Evolutionary conservation across 2,329 filamentous ascomycete genomes (phyloP).

Genomic region (Whalleya microplaca): DNA sequence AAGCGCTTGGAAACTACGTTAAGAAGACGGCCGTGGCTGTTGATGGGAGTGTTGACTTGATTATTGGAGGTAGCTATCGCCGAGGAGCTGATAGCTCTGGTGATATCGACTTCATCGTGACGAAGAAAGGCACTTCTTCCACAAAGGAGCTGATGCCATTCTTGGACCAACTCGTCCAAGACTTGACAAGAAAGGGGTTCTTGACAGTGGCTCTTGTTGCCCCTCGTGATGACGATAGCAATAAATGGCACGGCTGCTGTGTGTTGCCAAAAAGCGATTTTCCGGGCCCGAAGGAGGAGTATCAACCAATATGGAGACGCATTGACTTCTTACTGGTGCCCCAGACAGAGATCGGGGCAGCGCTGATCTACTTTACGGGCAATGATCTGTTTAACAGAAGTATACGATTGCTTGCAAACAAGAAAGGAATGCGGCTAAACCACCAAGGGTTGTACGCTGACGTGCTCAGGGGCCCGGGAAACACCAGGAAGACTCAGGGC

Average conservation of each 20-base stretch:
- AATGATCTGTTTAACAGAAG: constrained; percentile 95
- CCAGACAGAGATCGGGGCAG: constrained; percentile 76
- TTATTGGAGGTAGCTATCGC: constrained; percentile 83
- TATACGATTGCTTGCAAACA: constrained; percentile 76
- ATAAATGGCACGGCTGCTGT: constrained; percentile 89
- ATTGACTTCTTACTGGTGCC: constrained; percentile 88
- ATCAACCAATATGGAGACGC: constrained; percentile 68
- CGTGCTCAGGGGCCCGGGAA: constrained; percentile 61
- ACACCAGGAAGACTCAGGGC: constrained; percentile 68
- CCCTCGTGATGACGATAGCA: constrained; percentile 54
- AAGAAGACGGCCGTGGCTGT: constrained; percentile 59
- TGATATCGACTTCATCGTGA: constrained; percentile 87
- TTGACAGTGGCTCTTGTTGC: constrained; percentile 72
- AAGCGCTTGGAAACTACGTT: constrained; percentile 69
- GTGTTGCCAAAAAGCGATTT: constrained; percentile 58
- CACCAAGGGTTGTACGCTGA: constrained; percentile 79
- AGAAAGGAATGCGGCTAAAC: constrained; percentile 83
- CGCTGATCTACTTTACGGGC: constrained; percentile 92
- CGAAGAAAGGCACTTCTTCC: constrained; percentile 60
- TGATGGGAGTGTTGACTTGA: constrained; percentile 68
- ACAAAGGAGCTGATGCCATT: constrained; percentile 63
- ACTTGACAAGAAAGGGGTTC: constrained; percentile 65
- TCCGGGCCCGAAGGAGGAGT: constrained; percentile 27
- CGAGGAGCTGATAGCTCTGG: constrained; percentile 74
- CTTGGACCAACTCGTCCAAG: constrained; percentile 64